Conservation (phyloP, 2,329 filamentous ascomycete genomes). For the Aspergillus sojae region DNA sequence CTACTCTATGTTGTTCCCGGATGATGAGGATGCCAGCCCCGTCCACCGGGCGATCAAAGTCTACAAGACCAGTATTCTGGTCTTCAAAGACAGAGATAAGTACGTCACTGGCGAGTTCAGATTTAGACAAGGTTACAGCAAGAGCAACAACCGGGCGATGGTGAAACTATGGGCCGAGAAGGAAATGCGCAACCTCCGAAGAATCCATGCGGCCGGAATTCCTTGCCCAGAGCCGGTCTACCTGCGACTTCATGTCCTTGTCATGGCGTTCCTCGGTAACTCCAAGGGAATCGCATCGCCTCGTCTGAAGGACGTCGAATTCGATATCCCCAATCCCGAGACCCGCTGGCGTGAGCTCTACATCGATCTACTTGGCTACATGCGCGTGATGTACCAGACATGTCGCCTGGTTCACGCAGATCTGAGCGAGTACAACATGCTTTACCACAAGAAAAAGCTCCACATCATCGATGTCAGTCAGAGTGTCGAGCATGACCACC, state of each 20-base stretch:
- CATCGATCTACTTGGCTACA: slow-evolving; percentile 78
- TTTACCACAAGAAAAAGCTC: slow-evolving; percentile 80
- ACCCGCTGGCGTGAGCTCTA: slow-evolving; percentile 78
- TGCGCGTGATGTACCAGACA: slow-evolving; percentile 90
- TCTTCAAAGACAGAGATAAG: slow-evolving; percentile 96
- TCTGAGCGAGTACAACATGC: slow-evolving; percentile 95
- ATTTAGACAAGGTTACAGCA: slow-evolving; percentile 88
- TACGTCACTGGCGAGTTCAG: slow-evolving; percentile 95
- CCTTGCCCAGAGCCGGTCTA: slow-evolving; percentile 87
- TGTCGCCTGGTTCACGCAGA: slow-evolving; percentile 94
- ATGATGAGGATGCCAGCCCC: slow-evolving; percentile 50
- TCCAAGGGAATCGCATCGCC: slow-evolving; percentile 85
- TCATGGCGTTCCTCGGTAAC: slow-evolving; percentile 92
- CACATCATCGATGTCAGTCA: slow-evolving; percentile 98
- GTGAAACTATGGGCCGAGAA: slow-evolving; percentile 99
- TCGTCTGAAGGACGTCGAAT: slow-evolving; percentile 80
- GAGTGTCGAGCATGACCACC: slow-evolving; percentile 95
- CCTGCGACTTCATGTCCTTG: slow-evolving; percentile 89
- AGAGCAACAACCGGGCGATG: slow-evolving; percentile 94
- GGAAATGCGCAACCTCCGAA: slow-evolving; percentile 89
- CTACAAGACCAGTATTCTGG: slow-evolving; percentile 96
- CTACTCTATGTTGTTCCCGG: slow-evolving; percentile 71
- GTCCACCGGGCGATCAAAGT: slow-evolving; percentile 92
- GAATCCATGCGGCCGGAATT: slow-evolving; percentile 81
- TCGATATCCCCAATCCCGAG: slow-evolving; percentile 68